Evolutionary conservation across 768 basidiomycete genomes (phyloP).

Genomic region (Cystobasidium tubakii): DNA sequence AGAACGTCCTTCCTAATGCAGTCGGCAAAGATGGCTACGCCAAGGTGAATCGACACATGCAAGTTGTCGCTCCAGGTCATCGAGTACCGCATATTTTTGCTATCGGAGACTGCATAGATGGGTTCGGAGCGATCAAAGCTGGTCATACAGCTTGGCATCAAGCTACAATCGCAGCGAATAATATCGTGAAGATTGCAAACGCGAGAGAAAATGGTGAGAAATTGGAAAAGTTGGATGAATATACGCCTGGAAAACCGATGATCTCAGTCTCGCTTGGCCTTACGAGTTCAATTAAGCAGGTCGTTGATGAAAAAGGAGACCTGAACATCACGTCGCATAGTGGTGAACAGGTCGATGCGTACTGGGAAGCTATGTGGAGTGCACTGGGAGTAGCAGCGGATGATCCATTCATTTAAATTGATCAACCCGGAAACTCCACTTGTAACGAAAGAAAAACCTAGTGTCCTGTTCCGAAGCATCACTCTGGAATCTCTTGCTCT

Average conservation of each 20-base stretch:
- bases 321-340: not conserved
- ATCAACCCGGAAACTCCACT: too few species aligned
- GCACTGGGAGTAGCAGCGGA: constrained; percentile 1
- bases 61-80: constrained; percentile 36
- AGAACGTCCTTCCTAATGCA: constrained; percentile 26
- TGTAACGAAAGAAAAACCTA: too few species aligned
- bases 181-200: constrained; percentile 39
- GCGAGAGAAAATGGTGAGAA: constrained; percentile 13
- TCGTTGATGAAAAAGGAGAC: constrained; percentile 12
- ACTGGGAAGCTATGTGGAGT: constrained; percentile 22
- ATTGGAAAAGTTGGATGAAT: not conserved
- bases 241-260: constrained; percentile 34
- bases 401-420: not conserved
- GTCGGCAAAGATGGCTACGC: constrained; percentile 37
- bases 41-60: constrained; percentile 42
- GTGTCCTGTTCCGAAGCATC: too few species aligned
- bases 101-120: constrained; percentile 46
- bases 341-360: constrained; percentile 21
- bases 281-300: constrained; percentile 22
- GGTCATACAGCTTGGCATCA: constrained; percentile 46
- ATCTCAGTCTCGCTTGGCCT: constrained; percentile 37
- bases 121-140: constrained; percentile 45
- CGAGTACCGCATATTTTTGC: constrained; percentile 40
- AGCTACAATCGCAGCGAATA: constrained; percentile 41
- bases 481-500: too few species aligned